A percentile compares a stretch with the other conserved stretches of the same genome.
Evolutionary conservation across 163 green algal species (phyloP).

Genomic region (Picocystis sp.): DNA sequence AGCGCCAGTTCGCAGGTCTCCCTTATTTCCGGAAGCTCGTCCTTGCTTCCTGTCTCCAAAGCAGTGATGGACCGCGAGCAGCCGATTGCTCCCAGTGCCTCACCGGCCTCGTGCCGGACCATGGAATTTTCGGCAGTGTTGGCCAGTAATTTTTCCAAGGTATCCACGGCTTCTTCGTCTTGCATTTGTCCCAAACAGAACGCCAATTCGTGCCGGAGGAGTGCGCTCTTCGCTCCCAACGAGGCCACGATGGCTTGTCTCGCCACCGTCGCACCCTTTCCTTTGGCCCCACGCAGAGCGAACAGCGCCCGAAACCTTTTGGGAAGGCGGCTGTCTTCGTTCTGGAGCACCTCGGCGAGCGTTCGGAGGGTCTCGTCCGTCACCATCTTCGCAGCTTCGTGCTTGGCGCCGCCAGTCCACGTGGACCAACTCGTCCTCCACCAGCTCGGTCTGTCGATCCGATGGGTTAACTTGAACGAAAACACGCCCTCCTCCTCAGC

Average conservation of each 20-base stretch:
- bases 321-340: neutral
- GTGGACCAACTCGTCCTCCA: too few species aligned
- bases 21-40: constrained; percentile 45
- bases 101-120: constrained; percentile 77
- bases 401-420: too few species aligned
- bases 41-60: constrained; percentile 27
- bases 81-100: constrained; percentile 23
- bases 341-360: neutral
- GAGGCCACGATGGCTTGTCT: neutral
- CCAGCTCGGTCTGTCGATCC: too few species aligned
- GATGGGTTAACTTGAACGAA: too few species aligned
- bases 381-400: too few species aligned
- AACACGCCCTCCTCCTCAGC: too few species aligned
- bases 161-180: constrained; percentile 39
- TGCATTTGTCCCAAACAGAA: constrained; percentile 79
- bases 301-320: constrained; percentile 3
- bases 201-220: constrained; percentile 65
- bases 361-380: too few species aligned
- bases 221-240: constrained; percentile 1
- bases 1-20: constrained; percentile 81
- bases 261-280: neutral
- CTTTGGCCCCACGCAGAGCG: constrained; percentile 1
- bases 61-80: constrained; percentile 11
- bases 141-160: constrained; percentile 39
- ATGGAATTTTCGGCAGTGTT: constrained; percentile 33